Percentiles rank a stretch among this genome's conserved stretches.
These are phyloP conservation scores for Calamus simplicifolius DNA, from an alignment of 176 grass and related monocot genomes.

Conservation along the genomic window DNA sequence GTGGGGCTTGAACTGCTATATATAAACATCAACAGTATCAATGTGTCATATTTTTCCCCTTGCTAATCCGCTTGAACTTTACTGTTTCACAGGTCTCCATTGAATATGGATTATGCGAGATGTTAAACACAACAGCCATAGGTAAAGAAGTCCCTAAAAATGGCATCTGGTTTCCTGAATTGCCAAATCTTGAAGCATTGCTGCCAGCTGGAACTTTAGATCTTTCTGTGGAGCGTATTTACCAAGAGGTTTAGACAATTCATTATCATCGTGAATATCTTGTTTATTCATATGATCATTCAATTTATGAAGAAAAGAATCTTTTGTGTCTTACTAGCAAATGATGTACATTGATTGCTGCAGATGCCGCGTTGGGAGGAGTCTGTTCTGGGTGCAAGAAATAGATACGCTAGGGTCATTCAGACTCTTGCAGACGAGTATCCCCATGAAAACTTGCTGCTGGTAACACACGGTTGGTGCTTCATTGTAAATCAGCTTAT, in stretches of 20 bases:
- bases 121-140: slow-evolving; percentile 60
- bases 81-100: slow-evolving; percentile 53
- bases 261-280: background rate
- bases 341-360: background rate
- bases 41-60: too few relatives aligned
- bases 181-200: slow-evolving; percentile 40
- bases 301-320: too few relatives aligned
- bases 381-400: slow-evolving; percentile 51
- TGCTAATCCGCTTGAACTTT: background rate
- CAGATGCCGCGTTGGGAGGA: slow-evolving; percentile 69
- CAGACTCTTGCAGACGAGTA: slow-evolving; percentile 69
- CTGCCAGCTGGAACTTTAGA: slow-evolving; percentile 53
- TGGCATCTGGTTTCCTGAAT: slow-evolving; percentile 49
- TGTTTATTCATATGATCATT: background rate
- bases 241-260: slow-evolving; percentile 35
- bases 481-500: background rate
- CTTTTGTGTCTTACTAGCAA: too few relatives aligned
- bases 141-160: slow-evolving; percentile 20
- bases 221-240: slow-evolving; percentile 40
- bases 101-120: slow-evolving; percentile 68
- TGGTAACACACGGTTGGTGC: slow-evolving; percentile 67
- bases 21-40: too few relatives aligned
- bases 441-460: slow-evolving; percentile 62
- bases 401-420: slow-evolving; percentile 59
- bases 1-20: too few relatives aligned